Conservation (phyloP, 495 filamentous ascomycete species). For the Podospora pseudoanserina region DNA sequence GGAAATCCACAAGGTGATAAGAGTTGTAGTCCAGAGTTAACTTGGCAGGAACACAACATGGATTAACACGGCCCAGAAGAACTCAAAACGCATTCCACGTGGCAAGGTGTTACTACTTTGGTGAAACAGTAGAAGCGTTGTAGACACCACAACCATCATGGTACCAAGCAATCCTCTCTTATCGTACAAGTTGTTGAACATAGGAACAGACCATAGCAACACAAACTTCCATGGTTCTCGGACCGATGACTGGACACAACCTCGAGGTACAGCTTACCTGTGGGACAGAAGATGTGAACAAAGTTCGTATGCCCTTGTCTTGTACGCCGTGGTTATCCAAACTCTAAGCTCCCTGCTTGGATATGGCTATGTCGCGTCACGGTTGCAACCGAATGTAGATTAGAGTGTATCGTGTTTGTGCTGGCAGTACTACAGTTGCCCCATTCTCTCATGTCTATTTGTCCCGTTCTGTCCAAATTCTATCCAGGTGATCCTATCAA, state of each 20-base stretch:
- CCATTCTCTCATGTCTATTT: not conserved
- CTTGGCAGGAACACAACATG: no score
- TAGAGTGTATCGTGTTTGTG: not conserved
- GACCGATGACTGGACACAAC: not conserved
- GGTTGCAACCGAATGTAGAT: not conserved
- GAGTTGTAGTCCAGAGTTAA: no score
- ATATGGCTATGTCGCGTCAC: no score
- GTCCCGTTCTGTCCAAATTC: not conserved
- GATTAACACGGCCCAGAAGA: no score
- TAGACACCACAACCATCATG: not conserved
- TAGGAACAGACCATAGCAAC: not conserved
- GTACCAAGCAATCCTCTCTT: not conserved
- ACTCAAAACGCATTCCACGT: not conserved
- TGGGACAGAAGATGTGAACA: not conserved
- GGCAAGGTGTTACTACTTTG: not conserved
- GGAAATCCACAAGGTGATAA: not conserved
- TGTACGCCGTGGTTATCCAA: no score
- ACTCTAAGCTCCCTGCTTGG: no score
- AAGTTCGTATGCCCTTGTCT: not conserved
- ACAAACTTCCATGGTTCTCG: not conserved
- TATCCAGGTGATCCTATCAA: not conserved
- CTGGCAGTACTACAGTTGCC: not conserved
- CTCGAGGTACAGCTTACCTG: not conserved
- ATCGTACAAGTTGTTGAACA: not conserved
- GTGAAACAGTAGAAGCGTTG: not conserved